A percentile compares a stretch with the other conserved stretches of the same genome.
Conservation (phyloP, 805 yeast species). For the Saturnispora bothae region DNA sequence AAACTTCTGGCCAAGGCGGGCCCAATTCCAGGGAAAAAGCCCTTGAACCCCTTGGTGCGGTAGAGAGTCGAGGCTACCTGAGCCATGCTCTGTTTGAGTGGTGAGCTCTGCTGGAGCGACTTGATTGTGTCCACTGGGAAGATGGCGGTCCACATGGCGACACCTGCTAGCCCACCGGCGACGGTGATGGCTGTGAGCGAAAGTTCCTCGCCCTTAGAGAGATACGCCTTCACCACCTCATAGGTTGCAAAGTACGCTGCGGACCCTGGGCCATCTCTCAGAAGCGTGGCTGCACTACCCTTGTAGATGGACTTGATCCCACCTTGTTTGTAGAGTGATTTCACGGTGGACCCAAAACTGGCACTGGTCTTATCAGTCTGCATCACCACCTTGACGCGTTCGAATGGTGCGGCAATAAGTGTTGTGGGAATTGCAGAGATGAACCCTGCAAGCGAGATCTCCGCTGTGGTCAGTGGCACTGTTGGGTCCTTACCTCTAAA, state of each 20-base stretch:
- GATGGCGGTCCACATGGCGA: constrained; percentile 92
- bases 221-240: constrained; percentile 60
- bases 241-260: constrained; percentile 94
- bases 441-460: constrained; percentile 88
- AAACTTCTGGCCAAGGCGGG: constrained; percentile 90
- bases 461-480: constrained; percentile 35
- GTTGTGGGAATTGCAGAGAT: constrained; percentile 92
- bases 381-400: constrained; percentile 87
- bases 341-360: constrained; percentile 48
- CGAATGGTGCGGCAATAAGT: constrained; percentile 94
- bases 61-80: constrained; percentile 64
- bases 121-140: constrained; percentile 96
- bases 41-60: constrained; percentile 68
- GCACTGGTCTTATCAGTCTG: constrained; percentile 43
- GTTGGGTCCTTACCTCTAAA: constrained; percentile 26
- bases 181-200: constrained; percentile 66
- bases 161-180: constrained; percentile 95
- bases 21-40: constrained; percentile 95
- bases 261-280: constrained; percentile 96
- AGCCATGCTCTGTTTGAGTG: constrained; percentile 41
- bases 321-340: constrained; percentile 63
- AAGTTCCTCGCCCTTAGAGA: constrained; percentile 43
- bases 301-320: constrained; percentile 78
- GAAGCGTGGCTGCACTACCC: constrained; percentile 86
- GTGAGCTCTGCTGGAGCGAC: constrained; percentile 65